Evolutionary conservation across 2,329 filamentous ascomycete genomes (phyloP), one percentile per base, ranked within the genome.

Genomic region (Mycocentrospora acerina): DNA sequence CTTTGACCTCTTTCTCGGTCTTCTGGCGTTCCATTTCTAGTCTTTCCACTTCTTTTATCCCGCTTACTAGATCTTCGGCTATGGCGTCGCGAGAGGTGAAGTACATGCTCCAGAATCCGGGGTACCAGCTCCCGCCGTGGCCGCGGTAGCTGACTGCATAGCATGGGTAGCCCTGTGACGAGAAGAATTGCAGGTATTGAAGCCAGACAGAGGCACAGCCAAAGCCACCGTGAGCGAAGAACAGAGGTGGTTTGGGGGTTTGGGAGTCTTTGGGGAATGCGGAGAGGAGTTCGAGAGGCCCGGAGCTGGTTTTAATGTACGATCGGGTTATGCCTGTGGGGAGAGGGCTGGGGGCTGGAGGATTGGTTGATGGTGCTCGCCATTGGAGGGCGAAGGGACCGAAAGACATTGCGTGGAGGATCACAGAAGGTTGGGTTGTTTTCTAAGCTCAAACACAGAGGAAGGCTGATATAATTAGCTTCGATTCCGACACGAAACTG

Each of bases 161-260:
- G 55, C 73, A 75, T 1, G 72, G 66, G 42, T 76, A 68, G 11
- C 72, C 71, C 13, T 48, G 48, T 4, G 59, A 46, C 3, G 73
- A 64, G 37, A 80, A 71, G 49, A 67, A 76, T 16, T 60, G 62
- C 68, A 81, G 73, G 49, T 76, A 81, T 29, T 72, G 67, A 7
- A 72, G 63, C 74, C 76, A 80, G 14, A 78, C 69, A 55, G 70
- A 72, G 7, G 77, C 78, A 37, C 67, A 68, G 27, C 76, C 77
- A 66, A 79, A 78, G 32, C 76, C 76, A 26, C 77, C 77, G 46
- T 80, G 77, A 24, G 71, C 64, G 59, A 80, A 78, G 62, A 79
- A 70, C 10, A 79, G 55, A 2, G 73, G 70, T 8, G 68, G 56
- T 11, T 57, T 53, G 29, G 11, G 8, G 9, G 29, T 19, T 17